Evolutionary conservation across 352 stramenopile genomes (phyloP), one percentile per base, ranked within the genome.

Genomic region (Phytophthora niederhauseri): DNA sequence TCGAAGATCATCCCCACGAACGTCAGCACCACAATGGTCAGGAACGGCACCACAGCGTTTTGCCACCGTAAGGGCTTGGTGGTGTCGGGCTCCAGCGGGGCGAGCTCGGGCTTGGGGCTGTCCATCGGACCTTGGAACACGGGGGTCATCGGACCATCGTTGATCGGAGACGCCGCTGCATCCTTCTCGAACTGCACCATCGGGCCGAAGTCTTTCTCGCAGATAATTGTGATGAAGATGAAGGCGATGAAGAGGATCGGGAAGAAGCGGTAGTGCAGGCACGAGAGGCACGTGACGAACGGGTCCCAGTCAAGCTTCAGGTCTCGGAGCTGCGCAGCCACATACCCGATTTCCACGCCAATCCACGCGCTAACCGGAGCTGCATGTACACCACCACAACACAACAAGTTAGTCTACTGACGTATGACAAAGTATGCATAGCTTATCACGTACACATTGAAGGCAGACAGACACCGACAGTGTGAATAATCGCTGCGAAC

Each of bases 201-300:
- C 14, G 90, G 89, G 1, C 89, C 85, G 61, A 96, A 93, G 72
- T 97, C 86, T 59, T 91, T 93, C 52, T 95, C 87, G 61, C 84
- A 93, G 64, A 96, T 90, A 58, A 96, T 94, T 51, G 86, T 95
- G 67, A 97, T 95, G 79, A 96, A 95, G 71, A 97, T 94, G 61
- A 94, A 90, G 17, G 83, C 85, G 51, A 97, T 90, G 64, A 97
- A 94, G 17, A 97, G 75, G 49, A 97, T 92, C 38, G 87, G 86
- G 66, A 97, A 96, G 74, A 95, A 94, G 0, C 88, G 88, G 76
- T 92, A 95, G 70, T 95, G 85, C 36, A 94, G 70, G 28, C 85
- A 93, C 55, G 84, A 93, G 31, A 95, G 75, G 30, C 85, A 95
- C 64, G 86, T 96, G 57, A 95, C 74, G 69, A 97, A 93, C 69